Evolutionary conservation across 352 stramenopile species (phyloP).

Genomic region (Phytophthora aleatoria): DNA sequence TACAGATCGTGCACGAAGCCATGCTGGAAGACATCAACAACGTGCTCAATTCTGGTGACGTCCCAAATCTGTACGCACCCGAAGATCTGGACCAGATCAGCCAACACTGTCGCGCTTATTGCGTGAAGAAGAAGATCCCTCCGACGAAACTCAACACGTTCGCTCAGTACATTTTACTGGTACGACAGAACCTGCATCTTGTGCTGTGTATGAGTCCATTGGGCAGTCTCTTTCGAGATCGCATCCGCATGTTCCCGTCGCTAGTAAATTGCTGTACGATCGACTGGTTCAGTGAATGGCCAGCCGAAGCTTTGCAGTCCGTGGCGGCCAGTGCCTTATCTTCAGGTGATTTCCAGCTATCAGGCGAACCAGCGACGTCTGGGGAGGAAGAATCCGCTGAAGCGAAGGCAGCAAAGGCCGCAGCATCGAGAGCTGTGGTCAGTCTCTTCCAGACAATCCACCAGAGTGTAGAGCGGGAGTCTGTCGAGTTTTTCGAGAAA

Average conservation of each 20-base stretch:
- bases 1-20: constrained; percentile 94
- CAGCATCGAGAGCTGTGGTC: constrained; percentile 47
- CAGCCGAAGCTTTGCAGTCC: constrained; percentile 78
- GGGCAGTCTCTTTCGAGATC: constrained; percentile 89
- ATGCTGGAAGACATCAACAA: constrained; percentile 98
- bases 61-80: constrained; percentile 93
- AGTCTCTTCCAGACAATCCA: constrained; percentile 89
- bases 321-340: constrained; percentile 57
- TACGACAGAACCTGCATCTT: constrained; percentile 92
- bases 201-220: constrained; percentile 94
- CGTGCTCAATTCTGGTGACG: constrained; percentile 94
- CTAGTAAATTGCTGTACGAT: constrained; percentile 91
- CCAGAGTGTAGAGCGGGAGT: constrained; percentile 88
- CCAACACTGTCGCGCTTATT: constrained; percentile 89
- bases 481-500: constrained; percentile 85
- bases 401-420: constrained; percentile 20
- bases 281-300: constrained; percentile 91
- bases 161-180: constrained; percentile 92
- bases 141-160: constrained; percentile 96
- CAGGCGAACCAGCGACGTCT: constrained; percentile 17
- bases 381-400: constrained; percentile 23
- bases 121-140: constrained; percentile 89
- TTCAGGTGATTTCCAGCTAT: constrained; percentile 71
- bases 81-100: constrained; percentile 95
- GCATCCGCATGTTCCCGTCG: constrained; percentile 91